Evolutionary conservation across 352 stramenopile species (phyloP).

Genomic region (Phytophthora constricta): DNA sequence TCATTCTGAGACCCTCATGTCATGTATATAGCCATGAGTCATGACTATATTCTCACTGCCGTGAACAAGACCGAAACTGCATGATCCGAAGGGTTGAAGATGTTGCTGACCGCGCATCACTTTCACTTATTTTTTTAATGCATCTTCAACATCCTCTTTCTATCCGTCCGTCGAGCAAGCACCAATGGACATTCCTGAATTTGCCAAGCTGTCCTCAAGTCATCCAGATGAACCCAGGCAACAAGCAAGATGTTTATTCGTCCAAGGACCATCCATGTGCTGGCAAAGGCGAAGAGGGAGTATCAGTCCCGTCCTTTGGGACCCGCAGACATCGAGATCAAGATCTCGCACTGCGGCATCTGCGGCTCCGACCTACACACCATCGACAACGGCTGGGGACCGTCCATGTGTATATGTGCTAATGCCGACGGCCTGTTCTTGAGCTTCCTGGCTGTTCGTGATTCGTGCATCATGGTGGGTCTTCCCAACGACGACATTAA

Average conservation of each 20-base stretch:
- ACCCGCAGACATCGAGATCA: constrained; percentile 25
- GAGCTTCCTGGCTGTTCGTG: constrained; percentile 41
- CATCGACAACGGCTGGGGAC: constrained; percentile 30
- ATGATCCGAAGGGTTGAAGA: too few species aligned
- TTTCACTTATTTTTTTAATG: too few species aligned
- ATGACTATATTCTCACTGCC: too few species aligned
- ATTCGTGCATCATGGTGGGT: constrained; percentile 56
- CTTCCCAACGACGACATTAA: constrained; percentile 58
- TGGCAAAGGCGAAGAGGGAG: constrained; percentile 34
- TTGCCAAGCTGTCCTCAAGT: too few species aligned
- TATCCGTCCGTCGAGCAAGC: too few species aligned
- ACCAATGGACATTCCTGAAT: too few species aligned
- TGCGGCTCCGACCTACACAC: constrained; percentile 33
- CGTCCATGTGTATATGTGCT: constrained; percentile 63
- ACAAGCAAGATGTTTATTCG: constrained; percentile 32
- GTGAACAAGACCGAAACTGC: too few species aligned
- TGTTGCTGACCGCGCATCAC: too few species aligned
- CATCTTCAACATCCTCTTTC: too few species aligned
- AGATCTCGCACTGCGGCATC: constrained; percentile 32
- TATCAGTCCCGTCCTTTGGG: constrained; percentile 34
- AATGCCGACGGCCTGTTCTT: constrained; percentile 68
- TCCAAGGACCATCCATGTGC: constrained; percentile 40
- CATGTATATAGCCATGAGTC: too few species aligned
- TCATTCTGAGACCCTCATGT: not conserved
- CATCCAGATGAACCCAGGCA: too few species aligned